Base-by-base conservation (phyloP, 352 stramenopile species). In the Elongisporangium undulatum region DNA sequence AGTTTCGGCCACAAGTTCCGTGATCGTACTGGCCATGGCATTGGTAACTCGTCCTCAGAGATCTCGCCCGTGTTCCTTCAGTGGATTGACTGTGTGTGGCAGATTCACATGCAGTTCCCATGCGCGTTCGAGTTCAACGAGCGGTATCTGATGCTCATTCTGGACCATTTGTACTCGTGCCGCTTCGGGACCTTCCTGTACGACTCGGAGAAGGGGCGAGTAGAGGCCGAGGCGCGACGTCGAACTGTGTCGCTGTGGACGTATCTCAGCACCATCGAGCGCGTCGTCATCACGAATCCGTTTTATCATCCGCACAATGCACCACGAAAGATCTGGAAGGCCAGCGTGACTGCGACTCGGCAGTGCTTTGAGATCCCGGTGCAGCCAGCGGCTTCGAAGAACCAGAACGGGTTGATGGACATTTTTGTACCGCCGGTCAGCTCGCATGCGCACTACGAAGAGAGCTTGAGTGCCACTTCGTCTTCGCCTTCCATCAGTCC, bases 21-120 rank as follows among this genome's bases (percentile, higher is more conserved):
- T 8, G 85, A 96, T 51, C 70, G 89, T 29, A 79, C 72, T 6
- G 84, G 82, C 10, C 82, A 92, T 50, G 62, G 67, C n/a, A 48
- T 77, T 15, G 82, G 71, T 16, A 67, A 68, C 1, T 54, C 61
- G 15, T 95, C 97, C 50, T 91, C 95, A n/a, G 93, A 99, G 72
- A 85, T 96, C 9, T 98, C 96, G 45, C 97, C 97, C 2, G 93
- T 99, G 41, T 99, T 99, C 74, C 59, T 95, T n/a, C 86, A 94
- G 63, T 95, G 80, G 75, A 84, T 95, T 49, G 86, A 95, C 59
- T 94, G 85, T n/a, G 85, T 95, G 10, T 94, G 79, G 77, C 87
- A 95, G 59, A 62, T 94, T 12, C 63, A 85, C 26, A 58, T 62
- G 29, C 87, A 95, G 56, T 95, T 89, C 51, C 87, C 87, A 3